phyloP scores from a whole-genome alignment of 371 early-diverging fungal species.

The Dipsacomyces acuminosporus region DNA sequence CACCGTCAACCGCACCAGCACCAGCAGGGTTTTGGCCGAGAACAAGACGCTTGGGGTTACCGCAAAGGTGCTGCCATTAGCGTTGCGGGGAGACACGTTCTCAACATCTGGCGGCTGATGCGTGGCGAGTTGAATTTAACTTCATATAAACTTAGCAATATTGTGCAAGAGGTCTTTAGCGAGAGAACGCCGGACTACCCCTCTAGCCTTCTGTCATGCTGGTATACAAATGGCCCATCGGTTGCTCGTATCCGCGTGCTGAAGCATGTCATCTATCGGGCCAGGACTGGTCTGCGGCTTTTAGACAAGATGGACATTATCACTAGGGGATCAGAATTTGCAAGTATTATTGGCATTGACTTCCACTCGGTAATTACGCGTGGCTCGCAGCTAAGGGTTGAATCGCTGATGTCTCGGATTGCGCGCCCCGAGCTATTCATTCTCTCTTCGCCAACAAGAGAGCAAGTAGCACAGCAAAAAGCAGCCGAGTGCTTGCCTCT shows the following conservation, averaged over 20 bases:
- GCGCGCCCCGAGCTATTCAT: conserved; percentile 73
- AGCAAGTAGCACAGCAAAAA: conserved; percentile 65
- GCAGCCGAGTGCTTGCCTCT: conserved; percentile 80
- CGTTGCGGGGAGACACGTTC: conserved; percentile 70
- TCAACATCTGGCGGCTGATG: conserved; percentile 86
- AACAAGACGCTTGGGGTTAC: conserved; percentile 55
- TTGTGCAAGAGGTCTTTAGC: conserved; percentile 65
- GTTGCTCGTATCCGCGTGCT: conserved; percentile 58
- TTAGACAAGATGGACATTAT: conserved; percentile 68
- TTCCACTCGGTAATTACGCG: conserved; percentile 80
- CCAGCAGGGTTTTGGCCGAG: conserved; percentile 3
- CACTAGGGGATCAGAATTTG: conserved; percentile 74
- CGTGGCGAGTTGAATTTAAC: conserved; percentile 64
- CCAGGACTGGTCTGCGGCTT: conserved; percentile 60
- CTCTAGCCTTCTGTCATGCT: conserved; percentile 54
- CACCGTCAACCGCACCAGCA: too few relatives aligned
- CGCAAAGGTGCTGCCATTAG: conserved; percentile 58
- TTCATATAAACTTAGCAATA: conserved; percentile 71
- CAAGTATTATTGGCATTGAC: conserved; percentile 81
- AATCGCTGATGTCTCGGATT: conserved; percentile 79
- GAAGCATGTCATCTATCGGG: conserved; percentile 64
- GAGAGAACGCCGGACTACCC: conserved; percentile 62
- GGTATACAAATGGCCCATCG: conserved; percentile 54
- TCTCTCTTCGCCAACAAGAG: conserved; percentile 58
- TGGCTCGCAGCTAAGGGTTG: conserved; percentile 88